Evolutionary conservation across 2,329 filamentous ascomycete genomes (phyloP).

Genomic region (Cladophialophora immunda): DNA sequence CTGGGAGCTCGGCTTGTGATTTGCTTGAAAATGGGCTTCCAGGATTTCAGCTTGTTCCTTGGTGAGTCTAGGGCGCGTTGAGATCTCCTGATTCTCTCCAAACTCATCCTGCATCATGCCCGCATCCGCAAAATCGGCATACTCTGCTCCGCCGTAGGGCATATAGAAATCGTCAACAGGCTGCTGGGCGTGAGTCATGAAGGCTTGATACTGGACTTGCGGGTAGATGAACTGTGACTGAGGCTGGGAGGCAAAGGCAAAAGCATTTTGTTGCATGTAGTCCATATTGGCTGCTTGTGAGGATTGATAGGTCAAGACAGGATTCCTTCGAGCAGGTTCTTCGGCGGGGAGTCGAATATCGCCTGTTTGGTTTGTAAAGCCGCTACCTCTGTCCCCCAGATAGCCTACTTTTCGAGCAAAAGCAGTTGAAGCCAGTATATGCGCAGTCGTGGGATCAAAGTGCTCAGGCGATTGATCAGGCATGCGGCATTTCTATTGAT

Average conservation of each 20-base stretch:
- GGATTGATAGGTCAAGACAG: neutral
- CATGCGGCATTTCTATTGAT: neutral
- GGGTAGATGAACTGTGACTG: conserved; percentile 38
- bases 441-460: neutral
- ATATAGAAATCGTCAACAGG: conserved; percentile 29
- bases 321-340: neutral
- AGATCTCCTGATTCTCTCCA: conserved; percentile 58
- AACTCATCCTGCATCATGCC: conserved; percentile 53
- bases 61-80: conserved; percentile 59
- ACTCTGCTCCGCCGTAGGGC: conserved; percentile 44
- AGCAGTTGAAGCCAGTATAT: neutral
- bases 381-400: neutral
- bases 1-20: conserved; percentile 60
- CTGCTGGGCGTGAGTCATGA: conserved; percentile 31
- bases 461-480: conserved; percentile 6
- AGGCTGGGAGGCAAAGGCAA: conserved; percentile 32
- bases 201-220: conserved; percentile 28
- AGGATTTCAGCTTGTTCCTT: conserved; percentile 61
- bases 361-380: neutral
- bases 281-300: conserved; percentile 13
- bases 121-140: conserved; percentile 53
- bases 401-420: neutral
- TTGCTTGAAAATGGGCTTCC: conserved; percentile 59
- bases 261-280: conserved; percentile 32
- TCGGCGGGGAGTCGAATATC: neutral